Base-by-base conservation (phyloP, 352 stramenopile genomes). In the Pythium phragmiticola region DNA sequence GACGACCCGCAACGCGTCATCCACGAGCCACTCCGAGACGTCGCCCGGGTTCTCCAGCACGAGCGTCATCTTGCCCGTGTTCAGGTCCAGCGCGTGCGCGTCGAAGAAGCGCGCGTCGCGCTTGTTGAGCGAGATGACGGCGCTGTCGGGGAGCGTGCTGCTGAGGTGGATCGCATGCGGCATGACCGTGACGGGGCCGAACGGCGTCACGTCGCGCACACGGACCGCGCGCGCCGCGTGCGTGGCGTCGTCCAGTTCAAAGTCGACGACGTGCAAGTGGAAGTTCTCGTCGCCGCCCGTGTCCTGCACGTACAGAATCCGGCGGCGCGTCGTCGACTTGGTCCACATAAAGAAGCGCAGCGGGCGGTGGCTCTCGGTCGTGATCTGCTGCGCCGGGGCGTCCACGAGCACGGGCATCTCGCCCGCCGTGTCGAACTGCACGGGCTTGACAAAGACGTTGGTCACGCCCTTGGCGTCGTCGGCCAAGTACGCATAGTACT, bases 401-500 rank as follows among this genome's bases (percentile, higher is more conserved):
- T 77, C 66, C 7, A 66, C 39, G n/a, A 77, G 48, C 51, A 41
- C 46, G 14, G 55, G 19, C 41, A 7, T 28, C 21, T 16, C 43
- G 21, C 46, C 34, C 12, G 54, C 33, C 54, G 55, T 69, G 28
- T 77, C 63, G 36, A 73, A 58, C 46, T 58, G 58, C 39, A 74
- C 63, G 28, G 68, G 53, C 60, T 79, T 70, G 53, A 84, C 45
- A 56, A 84, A 84, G 17, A 84, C 56, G 60, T 84, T 84, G 28
- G 66, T 70, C 23, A 84, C 73, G 53, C 76, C 76, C n/a, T 76
- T 57, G 11, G 51, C 58, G 37, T 55, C 64, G 39, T 80, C 73
- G 17, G 76, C 72, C 17, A 84, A 42, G 72, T 76, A 84, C 23
- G 76, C 76, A 60, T 79, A 75, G 66, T 75, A 79, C 33, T 69